A percentile compares a stretch with the other conserved stretches of the same genome.
Evolutionary conservation across 139 green algal species (phyloP).

Genomic region (Zygnema cylindricum): DNA sequence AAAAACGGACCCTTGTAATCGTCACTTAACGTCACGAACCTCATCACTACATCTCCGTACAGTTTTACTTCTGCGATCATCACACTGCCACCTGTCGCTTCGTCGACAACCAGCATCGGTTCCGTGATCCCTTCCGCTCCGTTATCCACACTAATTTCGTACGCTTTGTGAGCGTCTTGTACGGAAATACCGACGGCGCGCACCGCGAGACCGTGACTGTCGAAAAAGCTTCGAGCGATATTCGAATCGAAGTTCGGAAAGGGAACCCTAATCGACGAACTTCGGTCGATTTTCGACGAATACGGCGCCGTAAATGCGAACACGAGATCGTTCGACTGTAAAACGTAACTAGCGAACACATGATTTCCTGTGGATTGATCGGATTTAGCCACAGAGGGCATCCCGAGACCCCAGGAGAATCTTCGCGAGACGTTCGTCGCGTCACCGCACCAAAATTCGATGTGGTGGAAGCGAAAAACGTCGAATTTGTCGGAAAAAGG

Average conservation of each 20-base stretch:
- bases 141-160: slow-evolving; percentile 70
- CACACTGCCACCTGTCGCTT: slow-evolving; percentile 31
- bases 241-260: slow-evolving; percentile 43
- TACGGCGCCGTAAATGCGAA: slow-evolving; percentile 96
- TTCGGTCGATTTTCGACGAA: slow-evolving; percentile 17
- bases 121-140: slow-evolving; percentile 74
- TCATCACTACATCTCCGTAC: slow-evolving; percentile 95
- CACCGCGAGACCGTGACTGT: slow-evolving; percentile 87
- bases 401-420: slow-evolving; percentile 90
- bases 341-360: slow-evolving; percentile 83
- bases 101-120: slow-evolving; percentile 69
- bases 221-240: slow-evolving; percentile 74
- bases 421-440: slow-evolving; percentile 82
- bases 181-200: slow-evolving; percentile 86
- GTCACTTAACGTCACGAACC: slow-evolving; percentile 56
- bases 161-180: slow-evolving; percentile 81
- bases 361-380: slow-evolving; percentile 89
- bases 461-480: slow-evolving; percentile 85
- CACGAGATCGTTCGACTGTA: slow-evolving; percentile 84
- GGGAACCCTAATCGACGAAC: background rate
- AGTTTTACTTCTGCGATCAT: slow-evolving; percentile 83
- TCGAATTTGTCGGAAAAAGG: slow-evolving; percentile 77
- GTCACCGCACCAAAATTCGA: slow-evolving; percentile 94
- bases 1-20: slow-evolving; percentile 77
- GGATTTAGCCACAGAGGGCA: slow-evolving; percentile 85